Base-by-base conservation (phyloP, 1,284 basidiomycete genomes). In the Cryptococcus depauperatus region DNA sequence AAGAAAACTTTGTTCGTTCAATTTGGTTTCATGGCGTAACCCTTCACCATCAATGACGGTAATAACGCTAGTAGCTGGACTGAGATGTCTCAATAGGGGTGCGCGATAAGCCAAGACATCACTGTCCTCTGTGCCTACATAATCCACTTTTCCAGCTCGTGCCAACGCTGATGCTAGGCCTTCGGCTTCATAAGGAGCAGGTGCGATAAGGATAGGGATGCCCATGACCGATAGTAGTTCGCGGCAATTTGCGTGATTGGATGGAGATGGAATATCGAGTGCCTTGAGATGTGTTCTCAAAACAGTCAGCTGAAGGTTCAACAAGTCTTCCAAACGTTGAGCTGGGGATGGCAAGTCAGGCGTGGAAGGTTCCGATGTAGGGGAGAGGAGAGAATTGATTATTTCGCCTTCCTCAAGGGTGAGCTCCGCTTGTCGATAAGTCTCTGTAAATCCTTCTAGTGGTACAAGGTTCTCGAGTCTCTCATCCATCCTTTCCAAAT, bases 91-190 rank as follows among this genome's bases (percentile, higher is more conserved):
- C 7, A 92, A 61, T 34, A 92, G 73, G 0, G 86, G 84, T 0
- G 79, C 86, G 58, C 82, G 80, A 37, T 68, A 68, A 1, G 55
- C 67, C 3, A 71, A 26, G 10, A 70, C 69, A 46, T 71, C 69
- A 14, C 85, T 86, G 66, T 92, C 88, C 69, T 92, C 88, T 47
- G 84, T 90, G 2, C 79, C 85, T 14, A 91, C 88, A 59, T 79
- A 88, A 66, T 91, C 85, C 0, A 84, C 88, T 33, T 76, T 57
- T 0, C 88, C 87, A 14, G 77, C 70, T 11, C 79, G 56, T 6
- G 86, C 86, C 35, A 91, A 72, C 3, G 83, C 76, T 2, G 83
- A 77, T 1, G 86, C 87, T 19, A 91, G 69, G 1, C 84, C 86
- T 66, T 92, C 88, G 0, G 83, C 88, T 62, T 92, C 88, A 52